phyloP scores from a whole-genome alignment of 192 early-diverging fungal genomes.

The Phlyctochytrium bullatum region DNA sequence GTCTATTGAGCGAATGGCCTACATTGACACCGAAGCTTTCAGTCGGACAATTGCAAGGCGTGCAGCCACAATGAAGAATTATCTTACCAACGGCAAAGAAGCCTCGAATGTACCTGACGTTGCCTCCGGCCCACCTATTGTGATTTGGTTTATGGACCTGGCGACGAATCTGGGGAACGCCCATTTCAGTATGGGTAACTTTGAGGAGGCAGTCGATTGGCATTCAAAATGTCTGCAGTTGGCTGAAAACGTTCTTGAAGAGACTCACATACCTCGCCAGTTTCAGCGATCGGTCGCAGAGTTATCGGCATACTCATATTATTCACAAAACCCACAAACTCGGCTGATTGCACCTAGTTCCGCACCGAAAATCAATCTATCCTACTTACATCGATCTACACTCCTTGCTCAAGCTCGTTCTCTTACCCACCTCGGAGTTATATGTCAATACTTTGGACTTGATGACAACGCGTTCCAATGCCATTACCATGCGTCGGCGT shows the following conservation, averaged over 20 bases:
- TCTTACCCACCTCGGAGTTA: conserved; percentile 48
- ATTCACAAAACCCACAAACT: not conserved
- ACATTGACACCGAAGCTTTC: not conserved
- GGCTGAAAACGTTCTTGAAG: conserved; percentile 51
- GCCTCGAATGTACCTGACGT: not conserved
- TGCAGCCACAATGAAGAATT: conserved; percentile 4
- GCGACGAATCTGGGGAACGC: conserved; percentile 53
- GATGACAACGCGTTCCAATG: conserved; percentile 38
- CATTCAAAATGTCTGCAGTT: conserved; percentile 46
- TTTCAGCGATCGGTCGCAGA: conserved; percentile 7
- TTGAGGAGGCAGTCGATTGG: conserved; percentile 42
- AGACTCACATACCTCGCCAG: conserved; percentile 15
- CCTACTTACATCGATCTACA: conserved; percentile 47
- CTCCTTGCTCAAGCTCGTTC: conserved; percentile 48
- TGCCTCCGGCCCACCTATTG: conserved; percentile 48
- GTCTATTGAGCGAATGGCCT: not conserved
- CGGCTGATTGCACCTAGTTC: not conserved
- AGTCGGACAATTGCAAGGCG: not conserved
- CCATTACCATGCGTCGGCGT: conserved; percentile 25
- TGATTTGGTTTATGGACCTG: conserved; percentile 49
- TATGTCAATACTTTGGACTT: conserved; percentile 41
- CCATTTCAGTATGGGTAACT: conserved; percentile 38
- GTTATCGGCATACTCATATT: conserved; percentile 3
- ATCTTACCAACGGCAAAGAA: conserved; percentile 6
- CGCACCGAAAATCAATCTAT: conserved; percentile 36